Conservation (phyloP, 306 rosid species). For the Lathyrus aphaca region DNA sequence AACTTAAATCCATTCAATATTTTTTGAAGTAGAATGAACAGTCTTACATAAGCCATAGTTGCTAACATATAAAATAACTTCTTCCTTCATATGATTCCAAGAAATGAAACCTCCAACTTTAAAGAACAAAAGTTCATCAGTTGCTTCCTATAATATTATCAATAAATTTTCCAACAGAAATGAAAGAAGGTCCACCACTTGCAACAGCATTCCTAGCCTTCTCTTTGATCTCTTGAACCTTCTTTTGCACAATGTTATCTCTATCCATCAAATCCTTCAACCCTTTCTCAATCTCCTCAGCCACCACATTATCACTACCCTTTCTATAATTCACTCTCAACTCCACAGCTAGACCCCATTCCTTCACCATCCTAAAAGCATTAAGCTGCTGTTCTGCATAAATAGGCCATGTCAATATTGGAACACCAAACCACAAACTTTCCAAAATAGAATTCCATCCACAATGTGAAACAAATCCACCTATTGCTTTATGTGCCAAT, state of each 20-base stretch:
- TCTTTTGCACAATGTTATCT: conserved; percentile 41
- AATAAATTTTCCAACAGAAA: conserved; percentile 35
- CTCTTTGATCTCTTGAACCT: conserved; percentile 48
- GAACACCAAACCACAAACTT: conserved; percentile 75
- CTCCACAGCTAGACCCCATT: conserved; percentile 49
- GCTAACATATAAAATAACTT: not conserved
- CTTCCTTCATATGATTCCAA: not conserved
- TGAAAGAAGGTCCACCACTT: conserved; percentile 51
- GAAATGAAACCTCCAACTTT: conserved; percentile 12
- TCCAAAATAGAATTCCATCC: conserved; percentile 77
- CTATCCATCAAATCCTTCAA: conserved; percentile 45
- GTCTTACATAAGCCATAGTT: not conserved
- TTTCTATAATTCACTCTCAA: conserved; percentile 52
- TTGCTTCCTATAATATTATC: conserved; percentile 31
- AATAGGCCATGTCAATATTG: conserved; percentile 72
- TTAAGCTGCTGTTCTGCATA: conserved; percentile 75
- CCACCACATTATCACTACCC: conserved; percentile 47
- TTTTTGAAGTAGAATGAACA: not conserved
- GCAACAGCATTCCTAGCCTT: conserved; percentile 45
- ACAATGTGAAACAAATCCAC: conserved; percentile 66
- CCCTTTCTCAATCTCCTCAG: conserved; percentile 57
- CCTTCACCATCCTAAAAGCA: conserved; percentile 61
- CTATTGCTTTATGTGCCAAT: conserved; percentile 52
- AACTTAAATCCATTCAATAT: not conserved
- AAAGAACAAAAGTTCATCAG: conserved; percentile 5